phyloP scores from a whole-genome alignment of 2,329 filamentous ascomycete genomes.

The Aspergillus cejpii region DNA sequence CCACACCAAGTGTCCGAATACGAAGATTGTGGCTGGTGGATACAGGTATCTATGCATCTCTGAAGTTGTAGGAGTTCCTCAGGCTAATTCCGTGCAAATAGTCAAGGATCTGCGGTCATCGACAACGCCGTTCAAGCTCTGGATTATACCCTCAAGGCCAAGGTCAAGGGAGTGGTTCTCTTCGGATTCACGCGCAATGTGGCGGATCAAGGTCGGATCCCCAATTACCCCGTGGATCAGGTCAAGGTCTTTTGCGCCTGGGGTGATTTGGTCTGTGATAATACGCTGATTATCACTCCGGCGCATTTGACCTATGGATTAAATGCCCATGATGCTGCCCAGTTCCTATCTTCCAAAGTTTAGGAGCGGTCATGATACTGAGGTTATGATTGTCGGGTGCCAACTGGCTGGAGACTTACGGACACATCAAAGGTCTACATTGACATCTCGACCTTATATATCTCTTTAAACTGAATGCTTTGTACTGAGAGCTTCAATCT shows the following conservation, averaged over 20 bases:
- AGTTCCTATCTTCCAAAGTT: constrained; percentile 16
- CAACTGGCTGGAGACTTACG: neutral
- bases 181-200: constrained; percentile 41
- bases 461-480: too few relatives aligned
- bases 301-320: constrained; percentile 21
- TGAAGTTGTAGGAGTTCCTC: neutral
- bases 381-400: neutral
- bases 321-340: constrained; percentile 14
- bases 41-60: constrained; percentile 30
- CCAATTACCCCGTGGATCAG: constrained; percentile 19
- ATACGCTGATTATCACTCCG: constrained; percentile 19
- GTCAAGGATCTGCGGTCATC: constrained; percentile 43
- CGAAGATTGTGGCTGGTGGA: constrained; percentile 42
- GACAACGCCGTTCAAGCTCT: constrained; percentile 37
- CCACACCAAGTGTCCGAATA: constrained; percentile 40
- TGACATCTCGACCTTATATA: too few relatives aligned
- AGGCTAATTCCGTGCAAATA: constrained; percentile 16
- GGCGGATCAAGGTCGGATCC: constrained; percentile 31
- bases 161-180: constrained; percentile 38
- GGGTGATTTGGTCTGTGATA: constrained; percentile 24
- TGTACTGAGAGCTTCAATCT: too few relatives aligned
- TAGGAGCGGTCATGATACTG: neutral
- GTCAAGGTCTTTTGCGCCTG: constrained; percentile 21
- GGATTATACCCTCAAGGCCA: constrained; percentile 14
- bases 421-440: neutral